Percentiles rank a stretch among this genome's conserved stretches.
phyloP scores from a whole-genome alignment of 805 yeast genomes.

The Wickerhamiella brachini region DNA sequence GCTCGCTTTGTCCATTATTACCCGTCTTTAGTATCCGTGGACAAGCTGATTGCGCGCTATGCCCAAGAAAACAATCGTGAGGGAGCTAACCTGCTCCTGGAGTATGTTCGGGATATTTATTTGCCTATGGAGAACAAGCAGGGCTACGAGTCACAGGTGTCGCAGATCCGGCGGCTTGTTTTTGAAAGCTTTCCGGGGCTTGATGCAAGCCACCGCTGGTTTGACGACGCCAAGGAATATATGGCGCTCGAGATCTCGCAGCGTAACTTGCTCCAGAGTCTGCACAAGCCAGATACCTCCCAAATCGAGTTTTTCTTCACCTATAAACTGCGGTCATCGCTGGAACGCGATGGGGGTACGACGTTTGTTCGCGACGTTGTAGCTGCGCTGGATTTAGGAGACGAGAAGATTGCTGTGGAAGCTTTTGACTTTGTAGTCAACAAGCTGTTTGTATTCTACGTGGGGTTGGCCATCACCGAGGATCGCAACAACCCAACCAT shows the following conservation, averaged over 20 bases:
- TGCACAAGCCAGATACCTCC: neutral
- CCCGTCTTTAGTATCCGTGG: neutral
- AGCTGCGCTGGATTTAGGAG: conserved; percentile 3
- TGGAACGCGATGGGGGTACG: conserved; percentile 3
- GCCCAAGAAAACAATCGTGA: neutral
- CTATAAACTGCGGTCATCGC: conserved; percentile 2
- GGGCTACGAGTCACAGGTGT: neutral
- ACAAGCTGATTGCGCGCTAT: neutral
- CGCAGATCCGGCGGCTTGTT: neutral
- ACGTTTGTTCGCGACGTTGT: conserved; percentile 7
- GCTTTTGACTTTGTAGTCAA: conserved; percentile 10
- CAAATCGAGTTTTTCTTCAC: neutral
- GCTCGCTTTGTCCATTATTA: neutral
- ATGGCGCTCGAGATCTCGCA: conserved; percentile 3
- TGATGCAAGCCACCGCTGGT: conserved; percentile 1
- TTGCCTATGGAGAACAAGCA: neutral
- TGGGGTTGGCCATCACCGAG: conserved; percentile 1
- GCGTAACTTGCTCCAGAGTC: neutral
- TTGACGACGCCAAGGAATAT: neutral
- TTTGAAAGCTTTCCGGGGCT: neutral
- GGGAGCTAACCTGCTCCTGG: conserved; percentile 1
- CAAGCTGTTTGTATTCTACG: conserved; percentile 7
- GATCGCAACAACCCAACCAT: neutral
- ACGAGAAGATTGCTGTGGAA: neutral
- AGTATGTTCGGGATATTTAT: conserved; percentile 2